Conservation (phyloP, 2,329 filamentous ascomycete genomes). For the Sphaceloma murrayae region DNA sequence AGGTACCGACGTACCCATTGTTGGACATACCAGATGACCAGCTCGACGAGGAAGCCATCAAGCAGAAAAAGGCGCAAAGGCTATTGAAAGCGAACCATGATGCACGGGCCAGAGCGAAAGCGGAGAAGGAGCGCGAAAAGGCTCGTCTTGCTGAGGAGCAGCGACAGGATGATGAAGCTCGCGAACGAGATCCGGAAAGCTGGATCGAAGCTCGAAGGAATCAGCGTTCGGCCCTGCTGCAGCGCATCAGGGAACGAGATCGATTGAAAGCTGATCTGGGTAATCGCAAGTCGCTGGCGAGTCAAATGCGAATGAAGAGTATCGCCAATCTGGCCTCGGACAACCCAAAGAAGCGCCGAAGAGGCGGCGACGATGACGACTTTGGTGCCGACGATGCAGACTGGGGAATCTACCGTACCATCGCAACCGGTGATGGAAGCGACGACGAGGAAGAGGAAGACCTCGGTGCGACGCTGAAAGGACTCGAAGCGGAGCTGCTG, state of each 20-base stretch:
- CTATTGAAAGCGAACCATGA: conserved; percentile 93
- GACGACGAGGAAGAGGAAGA: conserved; percentile 94
- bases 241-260: conserved; percentile 88
- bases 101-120: conserved; percentile 84
- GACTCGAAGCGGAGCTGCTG: conserved; percentile 74
- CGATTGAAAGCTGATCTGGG: conserved; percentile 87
- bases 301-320: conserved; percentile 96
- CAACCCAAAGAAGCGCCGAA: conserved; percentile 66
- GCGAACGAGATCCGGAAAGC: conserved; percentile 70
- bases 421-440: conserved; percentile 69
- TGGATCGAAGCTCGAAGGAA: conserved; percentile 79
- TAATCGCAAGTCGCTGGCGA: conserved; percentile 91
- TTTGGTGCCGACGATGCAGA: conserved; percentile 97
- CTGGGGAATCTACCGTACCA: conserved; percentile 93
- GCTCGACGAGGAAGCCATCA: conserved; percentile 80
- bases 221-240: conserved; percentile 58
- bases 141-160: conserved; percentile 75
- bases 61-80: conserved; percentile 85
- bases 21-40: conserved; percentile 85
- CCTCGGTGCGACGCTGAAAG: conserved; percentile 60
- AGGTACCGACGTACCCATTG: conserved; percentile 76
- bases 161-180: conserved; percentile 69
- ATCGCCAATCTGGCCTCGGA: conserved; percentile 94
- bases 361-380: conserved; percentile 86
- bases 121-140: conserved; percentile 89